These are phyloP conservation scores for Osmozyma mogii DNA, from an alignment of 805 yeast species.

Conservation along the genomic window DNA sequence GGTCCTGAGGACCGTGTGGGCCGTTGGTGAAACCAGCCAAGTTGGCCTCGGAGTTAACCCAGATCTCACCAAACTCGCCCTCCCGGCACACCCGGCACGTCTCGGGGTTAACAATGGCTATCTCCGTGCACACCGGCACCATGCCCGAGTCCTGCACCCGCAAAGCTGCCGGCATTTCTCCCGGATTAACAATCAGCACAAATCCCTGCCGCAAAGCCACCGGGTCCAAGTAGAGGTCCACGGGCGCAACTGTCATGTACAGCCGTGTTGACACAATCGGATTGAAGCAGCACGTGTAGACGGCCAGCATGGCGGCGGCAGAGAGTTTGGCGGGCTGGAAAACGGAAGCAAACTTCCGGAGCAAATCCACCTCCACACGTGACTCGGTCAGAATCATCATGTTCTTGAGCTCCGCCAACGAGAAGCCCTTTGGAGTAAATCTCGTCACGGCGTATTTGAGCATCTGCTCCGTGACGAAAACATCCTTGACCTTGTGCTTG, in stretches of 20 bases:
- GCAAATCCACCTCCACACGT: conserved; percentile 59
- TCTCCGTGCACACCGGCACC: conserved; percentile 90
- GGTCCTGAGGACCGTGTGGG: conserved; percentile 43
- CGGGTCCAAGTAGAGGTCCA: conserved; percentile 81
- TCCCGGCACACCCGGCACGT: conserved; percentile 68
- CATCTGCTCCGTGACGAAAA: conserved; percentile 79
- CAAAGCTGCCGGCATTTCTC: conserved; percentile 58
- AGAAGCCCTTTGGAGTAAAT: conserved; percentile 53
- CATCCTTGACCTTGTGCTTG: conserved; percentile 75
- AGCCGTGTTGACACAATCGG: conserved; percentile 82
- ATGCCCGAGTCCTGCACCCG: conserved; percentile 91
- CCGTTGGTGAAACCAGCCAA: conserved; percentile 53
- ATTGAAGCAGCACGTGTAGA: conserved; percentile 72
- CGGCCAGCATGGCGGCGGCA: conserved; percentile 62
- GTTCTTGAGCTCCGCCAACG: conserved; percentile 60
- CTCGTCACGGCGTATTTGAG: conserved; percentile 61
- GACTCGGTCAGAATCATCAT: conserved; percentile 75
- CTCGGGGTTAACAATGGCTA: conserved; percentile 93
- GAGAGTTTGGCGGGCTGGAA: conserved; percentile 61
- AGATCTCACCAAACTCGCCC: conserved; percentile 95
- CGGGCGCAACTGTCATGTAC: conserved; percentile 81
- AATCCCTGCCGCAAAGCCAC: conserved; percentile 85
- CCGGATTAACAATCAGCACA: conserved; percentile 69
- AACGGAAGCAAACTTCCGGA: conserved; percentile 49
- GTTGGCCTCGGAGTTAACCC: conserved; percentile 90